phyloP scores from a whole-genome alignment of 129 eudicot genomes.

The Chrysanthemum seticuspe region DNA sequence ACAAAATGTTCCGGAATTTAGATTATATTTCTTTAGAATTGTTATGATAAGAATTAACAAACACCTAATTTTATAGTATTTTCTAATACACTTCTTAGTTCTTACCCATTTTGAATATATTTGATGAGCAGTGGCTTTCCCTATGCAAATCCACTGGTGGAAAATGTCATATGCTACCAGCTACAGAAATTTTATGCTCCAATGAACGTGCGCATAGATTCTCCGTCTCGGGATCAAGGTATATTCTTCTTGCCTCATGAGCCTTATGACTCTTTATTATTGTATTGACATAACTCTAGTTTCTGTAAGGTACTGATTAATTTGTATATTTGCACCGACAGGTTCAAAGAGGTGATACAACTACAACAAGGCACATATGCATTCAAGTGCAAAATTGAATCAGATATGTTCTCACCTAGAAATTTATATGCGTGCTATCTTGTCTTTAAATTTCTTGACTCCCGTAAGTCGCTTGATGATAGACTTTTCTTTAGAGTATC shows the following conservation, averaged over 20 bases:
- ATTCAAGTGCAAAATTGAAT: constrained; percentile 13
- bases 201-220: neutral
- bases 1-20: too few species aligned
- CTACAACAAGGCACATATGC: neutral
- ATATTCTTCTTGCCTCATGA: neutral
- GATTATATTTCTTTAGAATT: too few species aligned
- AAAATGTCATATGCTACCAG: constrained; percentile 21
- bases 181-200: neutral
- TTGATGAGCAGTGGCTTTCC: constrained; percentile 23
- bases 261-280: too few species aligned
- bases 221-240: constrained; percentile 11
- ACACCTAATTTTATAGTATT: too few species aligned
- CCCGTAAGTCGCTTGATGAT: neutral
- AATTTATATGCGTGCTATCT: constrained; percentile 4
- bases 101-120: neutral
- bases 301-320: neutral
- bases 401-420: constrained; percentile 11
- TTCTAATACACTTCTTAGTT: too few species aligned
- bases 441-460: constrained; percentile 12
- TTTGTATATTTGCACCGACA: neutral
- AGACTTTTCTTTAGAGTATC: neutral
- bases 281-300: neutral
- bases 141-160: constrained; percentile 18
- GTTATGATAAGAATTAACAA: too few species aligned
- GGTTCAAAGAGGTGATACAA: constrained; percentile 17